Percentiles rank a stretch among this genome's conserved stretches.
Evolutionary conservation across 2,329 filamentous ascomycete species (phyloP).

Genomic region (Trichoderma cornu-damae): DNA sequence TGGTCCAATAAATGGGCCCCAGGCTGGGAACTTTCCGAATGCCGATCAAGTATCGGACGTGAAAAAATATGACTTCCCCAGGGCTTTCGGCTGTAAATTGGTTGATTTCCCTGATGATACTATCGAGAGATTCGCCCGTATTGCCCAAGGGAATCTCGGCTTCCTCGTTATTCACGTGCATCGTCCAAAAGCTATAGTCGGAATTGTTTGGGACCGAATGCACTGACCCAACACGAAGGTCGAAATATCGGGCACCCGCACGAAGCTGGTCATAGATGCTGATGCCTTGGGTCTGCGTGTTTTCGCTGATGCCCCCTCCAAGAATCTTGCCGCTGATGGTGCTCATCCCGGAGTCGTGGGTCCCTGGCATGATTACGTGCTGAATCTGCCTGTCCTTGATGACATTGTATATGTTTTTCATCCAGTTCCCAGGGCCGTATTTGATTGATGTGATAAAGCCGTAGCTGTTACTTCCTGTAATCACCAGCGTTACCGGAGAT

Average conservation of each 20-base stretch:
- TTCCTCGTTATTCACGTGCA: conserved; percentile 37
- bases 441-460: conserved; percentile 31
- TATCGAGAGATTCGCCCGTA: conserved; percentile 40
- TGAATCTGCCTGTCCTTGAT: conserved; percentile 38
- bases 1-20: conserved; percentile 32
- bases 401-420: conserved; percentile 30
- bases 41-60: conserved; percentile 40
- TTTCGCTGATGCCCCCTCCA: conserved; percentile 34
- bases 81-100: conserved; percentile 40
- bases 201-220: conserved; percentile 20
- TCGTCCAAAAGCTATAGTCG: conserved; percentile 36
- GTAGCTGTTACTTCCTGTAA: conserved; percentile 32
- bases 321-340: conserved; percentile 33
- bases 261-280: conserved; percentile 42
- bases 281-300: conserved; percentile 43
- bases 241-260: conserved; percentile 44
- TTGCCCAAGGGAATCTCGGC: conserved; percentile 38
- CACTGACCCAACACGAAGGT: conserved; percentile 39
- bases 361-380: conserved; percentile 44
- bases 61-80: conserved; percentile 43
- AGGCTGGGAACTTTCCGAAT: conserved; percentile 33
- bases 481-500: conserved; percentile 31
- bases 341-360: conserved; percentile 47
- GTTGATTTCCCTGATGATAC: conserved; percentile 42
- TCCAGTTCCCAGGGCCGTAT: conserved; percentile 31